A percentile compares a stretch with the other conserved stretches of the same genome.
Evolutionary conservation across 2,329 filamentous ascomycete species (phyloP).

Genomic region (Penicillium digitatum): DNA sequence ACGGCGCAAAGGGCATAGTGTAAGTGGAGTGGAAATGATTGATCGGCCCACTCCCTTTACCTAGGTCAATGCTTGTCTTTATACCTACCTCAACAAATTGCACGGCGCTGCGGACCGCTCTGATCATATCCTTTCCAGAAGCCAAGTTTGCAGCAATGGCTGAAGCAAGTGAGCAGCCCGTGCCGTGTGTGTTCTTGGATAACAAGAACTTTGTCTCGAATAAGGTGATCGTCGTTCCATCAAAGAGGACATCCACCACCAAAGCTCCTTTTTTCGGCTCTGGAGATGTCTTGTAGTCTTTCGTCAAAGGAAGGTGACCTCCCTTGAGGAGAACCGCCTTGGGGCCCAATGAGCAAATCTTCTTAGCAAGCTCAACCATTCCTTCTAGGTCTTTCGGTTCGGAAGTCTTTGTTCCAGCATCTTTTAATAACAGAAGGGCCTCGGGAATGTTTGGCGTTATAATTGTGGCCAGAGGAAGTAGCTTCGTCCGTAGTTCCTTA

Average conservation of each 20-base stretch:
- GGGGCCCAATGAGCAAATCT: constrained; percentile 65
- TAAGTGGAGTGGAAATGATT: constrained; percentile 65
- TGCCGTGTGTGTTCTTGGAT: constrained; percentile 85
- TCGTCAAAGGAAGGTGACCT: constrained; percentile 76
- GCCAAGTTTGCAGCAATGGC: constrained; percentile 63
- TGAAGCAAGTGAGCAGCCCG: constrained; percentile 86
- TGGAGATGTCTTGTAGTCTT: constrained; percentile 57
- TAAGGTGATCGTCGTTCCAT: constrained; percentile 54
- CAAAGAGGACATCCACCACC: constrained; percentile 74
- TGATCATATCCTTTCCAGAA: constrained; percentile 45
- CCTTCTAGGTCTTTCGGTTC: constrained; percentile 59
- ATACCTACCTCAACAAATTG: constrained; percentile 61
- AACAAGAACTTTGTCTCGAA: constrained; percentile 68
- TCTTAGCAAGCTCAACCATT: constrained; percentile 64
- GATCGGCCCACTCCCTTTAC: constrained; percentile 60
- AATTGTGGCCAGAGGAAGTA: constrained; percentile 45
- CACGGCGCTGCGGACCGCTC: constrained; percentile 54
- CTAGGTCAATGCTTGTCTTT: constrained; percentile 53
- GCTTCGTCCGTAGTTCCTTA: constrained; percentile 35
- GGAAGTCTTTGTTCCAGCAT: constrained; percentile 35
- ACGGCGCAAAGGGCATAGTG: constrained; percentile 56
- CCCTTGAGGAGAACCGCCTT: constrained; percentile 84
- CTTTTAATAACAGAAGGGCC: constrained; percentile 43
- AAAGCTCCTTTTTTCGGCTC: constrained; percentile 57
- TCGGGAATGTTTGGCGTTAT: constrained; percentile 51